A percentile compares a stretch with the other conserved stretches of the same genome.
Evolutionary conservation across 2,329 filamentous ascomycete species (phyloP).

Genomic region (Chaetomiaceae sp.): DNA sequence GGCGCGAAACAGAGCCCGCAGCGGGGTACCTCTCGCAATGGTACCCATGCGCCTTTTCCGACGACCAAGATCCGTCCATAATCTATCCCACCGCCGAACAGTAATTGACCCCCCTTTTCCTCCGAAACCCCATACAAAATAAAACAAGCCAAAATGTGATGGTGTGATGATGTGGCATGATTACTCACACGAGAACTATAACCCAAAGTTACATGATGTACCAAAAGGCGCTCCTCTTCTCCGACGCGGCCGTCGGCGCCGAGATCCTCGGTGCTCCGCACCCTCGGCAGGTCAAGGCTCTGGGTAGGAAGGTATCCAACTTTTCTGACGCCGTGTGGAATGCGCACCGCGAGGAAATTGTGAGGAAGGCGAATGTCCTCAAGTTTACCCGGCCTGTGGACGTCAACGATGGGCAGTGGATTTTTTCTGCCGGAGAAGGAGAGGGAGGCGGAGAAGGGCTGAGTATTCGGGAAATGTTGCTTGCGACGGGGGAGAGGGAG

Average conservation of each 20-base stretch:
- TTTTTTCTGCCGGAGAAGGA: not conserved
- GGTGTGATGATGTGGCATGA: no score
- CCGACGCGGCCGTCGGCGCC: conserved; percentile 40
- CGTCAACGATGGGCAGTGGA: conserved; percentile 27
- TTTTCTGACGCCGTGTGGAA: conserved; percentile 53
- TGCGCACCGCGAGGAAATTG: conserved; percentile 48
- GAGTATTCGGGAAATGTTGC: conserved; percentile 44
- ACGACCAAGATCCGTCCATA: conserved; percentile 31
- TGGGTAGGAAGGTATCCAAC: conserved; percentile 51
- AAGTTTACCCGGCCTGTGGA: conserved; percentile 52
- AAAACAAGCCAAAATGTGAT: not conserved
- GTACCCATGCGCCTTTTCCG: conserved; percentile 49
- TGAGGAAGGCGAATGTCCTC: conserved; percentile 52
- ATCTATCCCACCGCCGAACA: conserved; percentile 51
- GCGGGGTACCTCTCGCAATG: conserved; percentile 61
- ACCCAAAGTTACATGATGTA: conserved; percentile 50
- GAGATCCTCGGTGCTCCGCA: conserved; percentile 45
- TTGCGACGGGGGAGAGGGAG: conserved; percentile 56
- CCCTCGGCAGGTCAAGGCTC: conserved; percentile 46
- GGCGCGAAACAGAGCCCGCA: conserved; percentile 42
- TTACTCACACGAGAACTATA: not conserved
- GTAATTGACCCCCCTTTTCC: conserved; percentile 29
- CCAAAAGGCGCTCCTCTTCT: conserved; percentile 48
- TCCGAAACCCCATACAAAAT: not conserved
- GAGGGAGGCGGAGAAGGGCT: not conserved